These are phyloP conservation scores for Tetrahymena borealis DNA, from an alignment of 73 alveolate genomes.

Conservation along the genomic window DNA sequence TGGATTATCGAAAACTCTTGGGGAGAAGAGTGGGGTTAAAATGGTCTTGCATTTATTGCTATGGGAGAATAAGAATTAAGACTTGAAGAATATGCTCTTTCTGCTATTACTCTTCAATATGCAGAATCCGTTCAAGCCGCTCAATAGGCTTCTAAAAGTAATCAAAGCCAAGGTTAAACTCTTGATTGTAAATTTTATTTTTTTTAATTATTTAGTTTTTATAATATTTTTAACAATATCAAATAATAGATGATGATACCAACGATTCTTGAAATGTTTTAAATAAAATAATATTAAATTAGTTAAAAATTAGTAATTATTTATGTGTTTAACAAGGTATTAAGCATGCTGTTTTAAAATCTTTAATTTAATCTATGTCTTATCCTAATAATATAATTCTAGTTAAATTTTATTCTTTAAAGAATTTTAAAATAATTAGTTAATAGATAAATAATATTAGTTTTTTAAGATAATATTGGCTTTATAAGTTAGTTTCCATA, in stretches of 20 bases:
- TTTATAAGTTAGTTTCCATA: too few species aligned
- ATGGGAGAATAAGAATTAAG: background rate
- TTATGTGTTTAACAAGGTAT: too few species aligned
- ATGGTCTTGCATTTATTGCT: background rate
- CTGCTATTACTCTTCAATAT: background rate
- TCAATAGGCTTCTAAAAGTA: background rate
- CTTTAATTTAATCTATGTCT: too few species aligned
- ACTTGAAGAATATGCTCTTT: background rate
- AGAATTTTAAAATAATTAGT: too few species aligned
- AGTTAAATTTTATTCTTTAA: too few species aligned
- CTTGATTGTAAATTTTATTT: background rate
- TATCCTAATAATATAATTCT: too few species aligned
- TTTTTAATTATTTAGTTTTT: background rate
- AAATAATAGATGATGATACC: background rate
- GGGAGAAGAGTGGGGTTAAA: background rate
- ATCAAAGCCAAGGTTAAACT: background rate
- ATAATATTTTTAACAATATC: background rate
- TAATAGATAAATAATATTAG: too few species aligned
- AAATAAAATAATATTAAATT: too few species aligned
- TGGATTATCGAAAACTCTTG: background rate
- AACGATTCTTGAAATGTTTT: too few species aligned
- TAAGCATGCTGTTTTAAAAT: too few species aligned
- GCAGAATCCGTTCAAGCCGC: background rate
- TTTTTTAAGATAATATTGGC: too few species aligned
- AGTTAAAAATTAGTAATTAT: too few species aligned